Evolutionary conservation across 2,329 filamentous ascomycete genomes (phyloP).

Genomic region (Coniochaeta prunicola): DNA sequence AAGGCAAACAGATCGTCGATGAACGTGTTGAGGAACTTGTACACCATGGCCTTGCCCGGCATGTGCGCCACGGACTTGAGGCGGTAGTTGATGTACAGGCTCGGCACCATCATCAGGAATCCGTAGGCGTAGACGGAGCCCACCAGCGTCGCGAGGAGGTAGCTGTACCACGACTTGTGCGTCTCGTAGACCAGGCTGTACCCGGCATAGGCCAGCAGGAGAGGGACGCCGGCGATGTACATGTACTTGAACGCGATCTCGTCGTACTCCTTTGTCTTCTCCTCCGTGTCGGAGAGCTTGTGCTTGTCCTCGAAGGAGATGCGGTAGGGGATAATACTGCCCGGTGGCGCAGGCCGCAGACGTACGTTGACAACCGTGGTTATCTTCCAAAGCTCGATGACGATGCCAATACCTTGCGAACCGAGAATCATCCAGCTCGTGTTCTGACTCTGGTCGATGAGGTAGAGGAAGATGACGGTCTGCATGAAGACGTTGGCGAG

Average conservation of each 20-base stretch:
- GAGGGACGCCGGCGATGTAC: slow-evolving; percentile 83
- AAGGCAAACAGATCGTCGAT: slow-evolving; percentile 98
- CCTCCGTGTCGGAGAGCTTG: slow-evolving; percentile 86
- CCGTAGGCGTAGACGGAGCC: slow-evolving; percentile 96
- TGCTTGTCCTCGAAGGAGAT: slow-evolving; percentile 94
- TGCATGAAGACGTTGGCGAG: slow-evolving; percentile 98
- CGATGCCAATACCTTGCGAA: slow-evolving; percentile 75
- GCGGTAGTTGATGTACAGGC: slow-evolving; percentile 97
- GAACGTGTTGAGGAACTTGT: slow-evolving; percentile 98
- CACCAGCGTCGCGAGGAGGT: slow-evolving; percentile 88
- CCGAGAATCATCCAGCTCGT: slow-evolving; percentile 99
- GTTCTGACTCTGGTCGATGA: slow-evolving; percentile 94
- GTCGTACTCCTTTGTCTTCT: slow-evolving; percentile 98
- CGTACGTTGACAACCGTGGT: slow-evolving; percentile 91
- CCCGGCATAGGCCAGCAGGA: slow-evolving; percentile 79
- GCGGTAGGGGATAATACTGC: slow-evolving; percentile 68
- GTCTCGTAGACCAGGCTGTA: slow-evolving; percentile 90
- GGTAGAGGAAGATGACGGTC: slow-evolving; percentile 86
- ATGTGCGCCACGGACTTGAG: slow-evolving; percentile 94
- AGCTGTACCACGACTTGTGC: slow-evolving; percentile 98
- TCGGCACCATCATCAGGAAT: slow-evolving; percentile 98
- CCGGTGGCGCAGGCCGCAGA: slow-evolving; percentile 59
- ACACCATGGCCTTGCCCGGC: slow-evolving; percentile 93
- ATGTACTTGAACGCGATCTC: slow-evolving; percentile 97
- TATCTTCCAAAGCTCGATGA: slow-evolving; percentile 80